Conservation (phyloP, 129 eudicot genomes). For the Artemisia argyi region DNA sequence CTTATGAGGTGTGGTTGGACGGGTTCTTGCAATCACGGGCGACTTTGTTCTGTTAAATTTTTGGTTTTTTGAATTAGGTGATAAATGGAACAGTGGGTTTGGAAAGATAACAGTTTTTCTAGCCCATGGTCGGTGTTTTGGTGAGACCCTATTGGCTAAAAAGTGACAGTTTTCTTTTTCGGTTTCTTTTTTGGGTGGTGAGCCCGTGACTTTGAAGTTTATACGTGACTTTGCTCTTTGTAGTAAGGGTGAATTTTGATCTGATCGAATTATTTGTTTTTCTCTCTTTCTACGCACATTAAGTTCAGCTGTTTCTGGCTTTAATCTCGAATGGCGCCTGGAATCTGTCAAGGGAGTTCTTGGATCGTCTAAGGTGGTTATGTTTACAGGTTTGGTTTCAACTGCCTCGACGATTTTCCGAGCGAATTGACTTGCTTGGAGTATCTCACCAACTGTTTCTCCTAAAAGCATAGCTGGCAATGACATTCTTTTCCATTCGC, state of each 20-base stretch:
- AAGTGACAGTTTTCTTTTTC: conserved; percentile 56
- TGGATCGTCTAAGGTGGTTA: conserved; percentile 45
- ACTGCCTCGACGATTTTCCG: conserved; percentile 54
- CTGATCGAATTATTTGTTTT: conserved; percentile 52
- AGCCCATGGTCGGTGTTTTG: conserved; percentile 84
- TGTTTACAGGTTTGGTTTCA: conserved; percentile 22
- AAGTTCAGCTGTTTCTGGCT: conserved; percentile 57
- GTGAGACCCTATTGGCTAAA: conserved; percentile 77
- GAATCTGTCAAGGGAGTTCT: conserved; percentile 65
- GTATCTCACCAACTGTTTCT: conserved; percentile 84
- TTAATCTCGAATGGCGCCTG: conserved; percentile 41
- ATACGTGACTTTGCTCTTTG: conserved; percentile 76
- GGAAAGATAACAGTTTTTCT: conserved; percentile 85
- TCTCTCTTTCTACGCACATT: conserved; percentile 65
- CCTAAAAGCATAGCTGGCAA: conserved; percentile 88
- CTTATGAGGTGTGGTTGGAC: conserved; percentile 74
- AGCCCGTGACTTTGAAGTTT: conserved; percentile 67
- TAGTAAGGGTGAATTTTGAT: conserved; percentile 42
- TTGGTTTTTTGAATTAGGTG: conserved; percentile 51
- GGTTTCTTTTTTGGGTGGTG: conserved; percentile 35
- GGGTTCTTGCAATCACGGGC: conserved; percentile 51
- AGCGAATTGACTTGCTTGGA: conserved; percentile 73
- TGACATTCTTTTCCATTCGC: conserved; percentile 92
- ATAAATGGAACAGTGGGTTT: conserved; percentile 71
- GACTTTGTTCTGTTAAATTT: conserved; percentile 55